Evolutionary conservation across 1,284 basidiomycete species (phyloP), one percentile per base, ranked within the genome.

Genomic region (Veloboletus limbatus): DNA sequence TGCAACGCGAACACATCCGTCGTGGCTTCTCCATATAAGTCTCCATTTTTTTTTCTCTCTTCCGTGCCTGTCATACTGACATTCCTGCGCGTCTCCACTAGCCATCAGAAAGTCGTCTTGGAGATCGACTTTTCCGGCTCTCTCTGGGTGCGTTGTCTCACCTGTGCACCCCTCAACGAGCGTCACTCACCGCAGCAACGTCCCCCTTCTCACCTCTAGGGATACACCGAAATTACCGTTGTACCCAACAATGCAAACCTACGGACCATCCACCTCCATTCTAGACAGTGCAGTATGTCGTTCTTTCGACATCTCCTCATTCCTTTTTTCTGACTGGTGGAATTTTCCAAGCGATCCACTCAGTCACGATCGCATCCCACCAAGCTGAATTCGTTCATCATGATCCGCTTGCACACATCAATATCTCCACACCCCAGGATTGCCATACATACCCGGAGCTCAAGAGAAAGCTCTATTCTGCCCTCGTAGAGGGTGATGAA

Each of bases 371-470:
- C 54, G 79, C 74, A 34, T 79, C 81, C 28, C 75, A 85, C 60
- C 69, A 71, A 48, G 81, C 88, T 24, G 84, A 90, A 52, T 92
- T 89, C 62, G 74, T 80, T 5, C 82, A 91, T 60, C 70, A 82
- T 58, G 86, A 96, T 65, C 84, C 91, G 2, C 74, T 92, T 22
- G 75, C 82, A 20, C 83, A 81, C 46, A 75, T 92, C 54, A 76
- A 74, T 34, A 76, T 88, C 47, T 80, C 75, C 21, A 84, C 90
- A 49, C 75, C 88, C 4, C 78, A 83, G 52, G 92, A 97, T 60
- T 87, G 91, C 47, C 91, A 94, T 59, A 79, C 82, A 33, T 94
- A 97, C 69, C 91, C 93, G 7, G 96, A 97, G 65, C 77, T 97
- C 52, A 98, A 97, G 75, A 81, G 96, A 44, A 90, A 87, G 69